phyloP scores from a whole-genome alignment of 2,329 filamentous ascomycete genomes.

The Hawksworthiomyces lignivorus region DNA sequence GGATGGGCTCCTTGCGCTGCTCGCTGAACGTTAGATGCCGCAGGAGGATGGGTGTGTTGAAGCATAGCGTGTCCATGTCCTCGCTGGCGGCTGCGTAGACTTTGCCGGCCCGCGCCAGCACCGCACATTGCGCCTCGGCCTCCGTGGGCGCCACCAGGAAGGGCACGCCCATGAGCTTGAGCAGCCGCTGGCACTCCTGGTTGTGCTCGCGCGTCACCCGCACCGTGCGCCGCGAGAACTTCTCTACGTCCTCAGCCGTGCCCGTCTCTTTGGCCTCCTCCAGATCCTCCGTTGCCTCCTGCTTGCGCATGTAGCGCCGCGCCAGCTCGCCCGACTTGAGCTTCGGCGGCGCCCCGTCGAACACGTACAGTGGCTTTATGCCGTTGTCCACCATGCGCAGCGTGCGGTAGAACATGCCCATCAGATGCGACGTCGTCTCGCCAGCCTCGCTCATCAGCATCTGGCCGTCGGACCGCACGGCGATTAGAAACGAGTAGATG shows the following conservation, averaged over 20 bases:
- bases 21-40: slow-evolving; percentile 95
- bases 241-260: slow-evolving; percentile 94
- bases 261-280: slow-evolving; percentile 97
- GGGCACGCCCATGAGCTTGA: slow-evolving; percentile 93
- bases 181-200: slow-evolving; percentile 79
- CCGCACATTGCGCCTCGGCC: slow-evolving; percentile 93
- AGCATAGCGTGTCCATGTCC: slow-evolving; percentile 98
- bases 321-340: slow-evolving; percentile 96
- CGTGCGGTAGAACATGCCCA: slow-evolving; percentile 99
- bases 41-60: slow-evolving; percentile 83
- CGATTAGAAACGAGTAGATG: slow-evolving; percentile 97
- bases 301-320: slow-evolving; percentile 91
- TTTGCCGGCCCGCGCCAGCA: slow-evolving; percentile 81
- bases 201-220: slow-evolving; percentile 96
- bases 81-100: slow-evolving; percentile 95
- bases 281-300: slow-evolving; percentile 79
- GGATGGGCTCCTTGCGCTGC: slow-evolving; percentile 94
- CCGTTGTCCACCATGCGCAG: slow-evolving; percentile 97
- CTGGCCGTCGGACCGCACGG: slow-evolving; percentile 92
- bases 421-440: slow-evolving; percentile 94
- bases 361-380: slow-evolving; percentile 97
- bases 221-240: slow-evolving; percentile 89
- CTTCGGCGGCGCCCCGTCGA: slow-evolving; percentile 93
- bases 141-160: slow-evolving; percentile 94
- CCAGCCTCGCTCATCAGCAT: slow-evolving; percentile 92